Evolutionary conservation across 441 rosid species (phyloP), one percentile per base, ranked within the genome.

Genomic region (Capsella rubella): DNA sequence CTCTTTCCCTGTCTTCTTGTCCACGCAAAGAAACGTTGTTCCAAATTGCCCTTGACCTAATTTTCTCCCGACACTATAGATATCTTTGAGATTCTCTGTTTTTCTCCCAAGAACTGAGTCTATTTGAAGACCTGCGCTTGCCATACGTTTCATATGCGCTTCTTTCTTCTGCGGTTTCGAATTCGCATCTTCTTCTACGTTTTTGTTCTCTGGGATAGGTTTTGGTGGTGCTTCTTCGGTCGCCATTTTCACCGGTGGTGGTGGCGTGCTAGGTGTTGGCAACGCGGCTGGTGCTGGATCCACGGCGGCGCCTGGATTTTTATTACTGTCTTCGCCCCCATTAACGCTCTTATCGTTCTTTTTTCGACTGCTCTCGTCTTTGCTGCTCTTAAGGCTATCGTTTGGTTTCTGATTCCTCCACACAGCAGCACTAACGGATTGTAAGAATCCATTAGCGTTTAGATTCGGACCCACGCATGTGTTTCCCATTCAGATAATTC

Each of bases 1-100:
- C 65, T 91, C 96, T 64, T 86, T 84, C 7, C 87, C 86, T 0
- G 86, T 84, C 2, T 77, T 81, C 68, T 95, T 95, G 75, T 88
- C 90, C 37, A 86, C 49, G 67, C 99, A 95, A 0, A 91, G 82
- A 77, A 82, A 95, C 21, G 99, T 95, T 3, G 97, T 95, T 27
- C 99, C 97, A 57, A 95, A 95, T 81, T 95, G 99, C 28, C 99
- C 98, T 84, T 95, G 99, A 5, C 99, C 99, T 49, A 95, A 78
- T 82, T 92, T 95, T 74, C 93, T 83, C 25, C 99, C 98, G 64
- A 95, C 85, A 78, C 89, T 90, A 52, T 81, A 95, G 3, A 85
- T 68, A 49, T 95, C 99, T 80, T 90, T 90, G 69, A 95, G 61
- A 76, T 92, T 92, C 69, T 83, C 95, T 1, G 98, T 87, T 72